phyloP scores from a whole-genome alignment of 2,329 filamentous ascomycete genomes.

The Aspergillus aculeatus region DNA sequence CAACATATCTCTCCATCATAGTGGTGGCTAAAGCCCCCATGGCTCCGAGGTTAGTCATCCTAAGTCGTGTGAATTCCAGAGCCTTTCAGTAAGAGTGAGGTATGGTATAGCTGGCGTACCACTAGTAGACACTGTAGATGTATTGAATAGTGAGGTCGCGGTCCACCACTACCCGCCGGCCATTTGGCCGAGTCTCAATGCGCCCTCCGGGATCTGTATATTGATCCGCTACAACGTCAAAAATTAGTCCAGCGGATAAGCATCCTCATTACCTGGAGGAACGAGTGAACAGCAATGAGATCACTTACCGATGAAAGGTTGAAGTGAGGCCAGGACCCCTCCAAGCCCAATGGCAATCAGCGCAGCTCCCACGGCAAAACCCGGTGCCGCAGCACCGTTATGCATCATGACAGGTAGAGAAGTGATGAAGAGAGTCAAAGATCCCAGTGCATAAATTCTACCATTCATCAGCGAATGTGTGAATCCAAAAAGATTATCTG shows the following conservation, averaged over 20 bases:
- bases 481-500: too few species aligned
- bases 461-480: too few species aligned
- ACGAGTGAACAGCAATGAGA: neutral
- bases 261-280: too few species aligned
- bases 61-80: neutral
- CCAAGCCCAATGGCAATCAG: constrained; percentile 42
- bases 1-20: constrained; percentile 19
- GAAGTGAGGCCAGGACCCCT: constrained; percentile 36
- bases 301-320: constrained; percentile 34
- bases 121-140: constrained; percentile 43
- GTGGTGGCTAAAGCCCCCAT: constrained; percentile 15
- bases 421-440: constrained; percentile 24
- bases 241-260: neutral
- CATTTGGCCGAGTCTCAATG: constrained; percentile 13
- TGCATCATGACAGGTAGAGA: constrained; percentile 16
- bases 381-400: constrained; percentile 16
- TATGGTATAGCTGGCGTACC: constrained; percentile 20
- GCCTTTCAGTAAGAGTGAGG: neutral
- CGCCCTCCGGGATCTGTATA: neutral
- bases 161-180: constrained; percentile 36
- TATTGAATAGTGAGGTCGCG: constrained; percentile 36
- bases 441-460: constrained; percentile 3
- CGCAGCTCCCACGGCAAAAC: constrained; percentile 31
- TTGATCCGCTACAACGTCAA: neutral
- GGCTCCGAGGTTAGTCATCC: constrained; percentile 19